These are phyloP conservation scores for Suillus hirtellus DNA, from an alignment of 768 basidiomycete genomes.

Conservation along the genomic window DNA sequence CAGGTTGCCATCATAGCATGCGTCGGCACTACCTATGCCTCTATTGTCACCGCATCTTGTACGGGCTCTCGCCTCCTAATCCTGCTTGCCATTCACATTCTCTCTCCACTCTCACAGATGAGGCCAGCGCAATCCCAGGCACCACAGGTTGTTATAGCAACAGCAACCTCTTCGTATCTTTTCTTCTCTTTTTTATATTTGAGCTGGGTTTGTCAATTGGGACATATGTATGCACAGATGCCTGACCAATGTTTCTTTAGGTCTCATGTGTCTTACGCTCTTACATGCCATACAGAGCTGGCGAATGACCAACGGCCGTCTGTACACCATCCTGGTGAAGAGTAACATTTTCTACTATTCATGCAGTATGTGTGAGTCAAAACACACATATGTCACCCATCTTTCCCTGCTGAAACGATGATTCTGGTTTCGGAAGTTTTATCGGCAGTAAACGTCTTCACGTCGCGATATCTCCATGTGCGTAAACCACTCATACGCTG, in stretches of 20 bases:
- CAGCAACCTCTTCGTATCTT: conserved; percentile 1
- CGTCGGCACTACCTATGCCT: no score
- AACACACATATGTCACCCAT: no score
- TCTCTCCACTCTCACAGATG: background rate
- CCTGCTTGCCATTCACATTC: background rate
- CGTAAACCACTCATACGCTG: background rate
- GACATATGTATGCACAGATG: background rate
- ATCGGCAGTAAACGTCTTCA: background rate
- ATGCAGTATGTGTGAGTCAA: conserved; percentile 2
- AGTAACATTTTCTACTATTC: background rate
- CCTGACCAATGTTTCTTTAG: background rate
- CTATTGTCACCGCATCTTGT: background rate
- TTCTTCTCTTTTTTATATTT: background rate
- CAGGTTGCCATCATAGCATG: background rate
- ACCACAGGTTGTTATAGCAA: background rate
- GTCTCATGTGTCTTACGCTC: background rate
- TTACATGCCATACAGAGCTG: conserved; percentile 2
- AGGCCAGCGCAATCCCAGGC: background rate
- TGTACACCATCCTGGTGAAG: background rate
- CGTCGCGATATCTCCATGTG: background rate
- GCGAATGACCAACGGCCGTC: background rate
- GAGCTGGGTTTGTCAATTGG: background rate
- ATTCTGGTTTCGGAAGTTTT: background rate
- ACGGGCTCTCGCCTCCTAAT: no score
- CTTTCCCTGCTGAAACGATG: background rate